These are phyloP conservation scores for Pharus latifolius DNA, from an alignment of 176 grass and related monocot species.

Conservation along the genomic window DNA sequence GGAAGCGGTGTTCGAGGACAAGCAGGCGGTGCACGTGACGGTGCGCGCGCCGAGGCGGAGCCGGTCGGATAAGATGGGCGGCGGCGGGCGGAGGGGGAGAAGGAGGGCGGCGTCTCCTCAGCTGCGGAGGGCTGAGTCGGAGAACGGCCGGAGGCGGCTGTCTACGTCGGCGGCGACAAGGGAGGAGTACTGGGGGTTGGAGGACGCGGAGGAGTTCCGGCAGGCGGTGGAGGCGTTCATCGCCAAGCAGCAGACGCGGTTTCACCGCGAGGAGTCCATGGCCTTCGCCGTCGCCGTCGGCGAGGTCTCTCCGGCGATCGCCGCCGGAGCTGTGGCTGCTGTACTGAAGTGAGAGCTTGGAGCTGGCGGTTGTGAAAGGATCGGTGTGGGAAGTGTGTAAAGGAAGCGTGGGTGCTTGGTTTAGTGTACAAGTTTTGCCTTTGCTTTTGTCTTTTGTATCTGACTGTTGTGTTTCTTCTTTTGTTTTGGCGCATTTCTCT, in stretches of 20 bases:
- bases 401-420: slow-evolving; percentile 24
- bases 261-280: slow-evolving; percentile 64
- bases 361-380: background rate
- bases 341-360: slow-evolving; percentile 8
- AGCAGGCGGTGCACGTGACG: slow-evolving; percentile 32
- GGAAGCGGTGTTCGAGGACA: slow-evolving; percentile 43
- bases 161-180: background rate
- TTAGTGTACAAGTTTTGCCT: slow-evolving; percentile 39
- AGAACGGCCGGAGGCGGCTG: slow-evolving; percentile 14
- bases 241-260: slow-evolving; percentile 47
- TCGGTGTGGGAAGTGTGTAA: slow-evolving; percentile 7
- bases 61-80: slow-evolving; percentile 32
- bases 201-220: slow-evolving; percentile 53
- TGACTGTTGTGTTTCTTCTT: background rate
- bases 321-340: background rate
- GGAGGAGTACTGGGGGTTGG: slow-evolving; percentile 18
- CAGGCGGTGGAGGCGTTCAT: slow-evolving; percentile 62
- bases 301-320: background rate
- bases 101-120: slow-evolving; percentile 17
- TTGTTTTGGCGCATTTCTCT: background rate
- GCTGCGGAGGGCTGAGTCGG: slow-evolving; percentile 43
- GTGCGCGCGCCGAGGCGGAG: slow-evolving; percentile 29
- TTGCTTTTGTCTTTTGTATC: slow-evolving; percentile 13
- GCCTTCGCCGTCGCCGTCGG: slow-evolving; percentile 7
- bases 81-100: slow-evolving; percentile 2